Conservation (phyloP, 2,329 filamentous ascomycete genomes). For the Fonsecaea pugnacius region DNA sequence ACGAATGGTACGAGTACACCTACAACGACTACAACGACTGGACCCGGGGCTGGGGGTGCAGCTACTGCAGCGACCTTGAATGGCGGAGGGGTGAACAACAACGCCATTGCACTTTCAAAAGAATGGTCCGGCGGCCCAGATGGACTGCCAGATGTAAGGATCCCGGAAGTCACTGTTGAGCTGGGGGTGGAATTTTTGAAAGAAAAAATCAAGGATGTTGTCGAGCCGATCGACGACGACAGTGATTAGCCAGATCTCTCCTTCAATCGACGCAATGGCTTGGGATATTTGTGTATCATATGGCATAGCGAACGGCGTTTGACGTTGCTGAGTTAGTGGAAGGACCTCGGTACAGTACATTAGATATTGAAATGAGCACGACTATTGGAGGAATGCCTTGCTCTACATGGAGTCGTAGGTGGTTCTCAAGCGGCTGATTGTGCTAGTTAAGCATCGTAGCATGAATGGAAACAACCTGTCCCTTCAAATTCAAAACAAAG, state of each 20-base stretch:
- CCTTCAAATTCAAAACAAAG: not conserved
- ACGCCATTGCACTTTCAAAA: conserved; percentile 41
- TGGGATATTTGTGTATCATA: conserved; percentile 4
- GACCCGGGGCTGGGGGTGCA: not conserved
- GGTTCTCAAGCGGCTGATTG: not conserved
- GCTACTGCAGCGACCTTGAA: not conserved
- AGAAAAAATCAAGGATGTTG: conserved; percentile 57
- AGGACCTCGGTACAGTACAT: not conserved
- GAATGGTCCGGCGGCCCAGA: conserved; percentile 46
- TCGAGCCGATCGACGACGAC: conserved; percentile 51
- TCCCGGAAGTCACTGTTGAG: conserved; percentile 55
- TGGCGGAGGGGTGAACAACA: conserved; percentile 26
- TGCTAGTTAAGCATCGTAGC: not conserved
- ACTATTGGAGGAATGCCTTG: not conserved
- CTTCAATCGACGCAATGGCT: not conserved
- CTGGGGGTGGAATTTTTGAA: conserved; percentile 58
- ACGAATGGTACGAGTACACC: conserved; percentile 26
- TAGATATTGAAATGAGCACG: not conserved
- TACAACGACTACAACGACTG: conserved; percentile 7
- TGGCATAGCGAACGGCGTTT: conserved; percentile 10
- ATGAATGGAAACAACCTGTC: not conserved
- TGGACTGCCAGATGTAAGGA: conserved; percentile 49
- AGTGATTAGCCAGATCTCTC: conserved; percentile 20
- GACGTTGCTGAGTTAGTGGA: not conserved
- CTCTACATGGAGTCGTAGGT: not conserved